Evolutionary conservation across 2,329 filamentous ascomycete species (phyloP), one percentile per base, ranked within the genome.

Genomic region (Drechslera avenae): DNA sequence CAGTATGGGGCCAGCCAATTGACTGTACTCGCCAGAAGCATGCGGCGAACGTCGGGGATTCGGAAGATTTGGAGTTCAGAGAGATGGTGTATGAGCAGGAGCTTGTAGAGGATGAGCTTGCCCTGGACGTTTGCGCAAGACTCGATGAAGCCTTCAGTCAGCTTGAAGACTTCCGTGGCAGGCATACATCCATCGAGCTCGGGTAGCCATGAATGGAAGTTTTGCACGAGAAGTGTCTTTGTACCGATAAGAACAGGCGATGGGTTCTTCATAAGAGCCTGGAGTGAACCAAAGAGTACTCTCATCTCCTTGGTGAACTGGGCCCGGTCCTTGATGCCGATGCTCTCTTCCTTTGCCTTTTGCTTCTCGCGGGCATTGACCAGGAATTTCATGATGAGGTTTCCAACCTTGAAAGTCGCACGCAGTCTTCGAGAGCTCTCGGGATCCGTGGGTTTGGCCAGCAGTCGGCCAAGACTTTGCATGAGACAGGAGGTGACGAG

Each of bases 191-290:
- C 85, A 0, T 85, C 81, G 8, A 99, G 83, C 69, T 97, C 93
- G 0, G 94, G 93, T n/a, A 99, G 79, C 94, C 94, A 99, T 0
- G 90, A 89, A 69, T 97, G 93, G 71, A 97, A 96, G 71, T 97
- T 91, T 73, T 99, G 94, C 10, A 97, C 91, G 2, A 95, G 86
- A 41, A 99, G 79, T 0, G 94, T 97, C 75, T 99, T 96, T 57
- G 90, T 97, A 28, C 94, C 94, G 12, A 97, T 89, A 18, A 97
- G 78, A 14, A 92, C 86, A 0, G 94, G 89, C 2, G 91, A 89
- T 1, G 86, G 81, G 71, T 91, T 96, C 53, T 87, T 86, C 90
- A 99, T 97, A 75, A 99, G 84, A 13, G 83, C 81, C 73, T 97
- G 91, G 18, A 99, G 80, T 1, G 90, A 89, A 69, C 91, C 92